Evolutionary conservation across 306 rosid genomes (phyloP).

Genomic region (Hippophae tibetana): DNA sequence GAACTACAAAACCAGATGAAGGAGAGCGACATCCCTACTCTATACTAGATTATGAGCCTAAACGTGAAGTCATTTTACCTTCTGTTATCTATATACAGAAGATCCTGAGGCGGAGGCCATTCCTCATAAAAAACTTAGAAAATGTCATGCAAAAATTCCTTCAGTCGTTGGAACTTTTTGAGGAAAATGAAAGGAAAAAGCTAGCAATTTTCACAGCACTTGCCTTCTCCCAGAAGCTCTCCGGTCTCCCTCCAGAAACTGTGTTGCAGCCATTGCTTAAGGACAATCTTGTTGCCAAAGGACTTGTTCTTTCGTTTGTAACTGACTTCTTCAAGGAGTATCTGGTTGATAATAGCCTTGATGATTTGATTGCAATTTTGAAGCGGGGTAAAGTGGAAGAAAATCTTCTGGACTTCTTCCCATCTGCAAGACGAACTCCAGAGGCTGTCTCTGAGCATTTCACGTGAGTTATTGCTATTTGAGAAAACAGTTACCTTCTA

Average conservation of each 20-base stretch:
- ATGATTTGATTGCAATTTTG: constrained; percentile 90
- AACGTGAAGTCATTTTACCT: constrained; percentile 73
- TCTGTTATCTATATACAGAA: constrained; percentile 90
- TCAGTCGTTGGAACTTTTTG: constrained; percentile 95
- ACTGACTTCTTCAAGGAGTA: constrained; percentile 98
- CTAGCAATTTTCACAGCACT: constrained; percentile 99
- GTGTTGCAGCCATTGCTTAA: constrained; percentile 95
- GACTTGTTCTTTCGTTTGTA: constrained; percentile 85
- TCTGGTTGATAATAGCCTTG: constrained; percentile 89
- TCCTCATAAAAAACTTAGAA: constrained; percentile 96
- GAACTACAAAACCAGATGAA: constrained; percentile 99
- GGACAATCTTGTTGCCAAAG: constrained; percentile 98
- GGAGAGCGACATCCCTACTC: constrained; percentile 98
- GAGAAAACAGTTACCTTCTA: too few species aligned
- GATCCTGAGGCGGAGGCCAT: constrained; percentile 87
- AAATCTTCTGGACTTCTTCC: constrained; percentile 78
- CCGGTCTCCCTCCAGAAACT: constrained; percentile 97
- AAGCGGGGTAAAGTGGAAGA: constrained; percentile 97
- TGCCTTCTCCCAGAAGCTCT: constrained; percentile 97
- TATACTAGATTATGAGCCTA: constrained; percentile 74
- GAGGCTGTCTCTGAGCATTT: constrained; percentile 94
- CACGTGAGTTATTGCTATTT: constrained; percentile 40
- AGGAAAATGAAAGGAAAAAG: constrained; percentile 97
- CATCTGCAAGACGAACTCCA: constrained; percentile 70
- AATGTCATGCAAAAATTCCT: constrained; percentile 96